Evolutionary conservation across 768 basidiomycete genomes (phyloP), one percentile per base, ranked within the genome.

Genomic region (Boletus insuetus): DNA sequence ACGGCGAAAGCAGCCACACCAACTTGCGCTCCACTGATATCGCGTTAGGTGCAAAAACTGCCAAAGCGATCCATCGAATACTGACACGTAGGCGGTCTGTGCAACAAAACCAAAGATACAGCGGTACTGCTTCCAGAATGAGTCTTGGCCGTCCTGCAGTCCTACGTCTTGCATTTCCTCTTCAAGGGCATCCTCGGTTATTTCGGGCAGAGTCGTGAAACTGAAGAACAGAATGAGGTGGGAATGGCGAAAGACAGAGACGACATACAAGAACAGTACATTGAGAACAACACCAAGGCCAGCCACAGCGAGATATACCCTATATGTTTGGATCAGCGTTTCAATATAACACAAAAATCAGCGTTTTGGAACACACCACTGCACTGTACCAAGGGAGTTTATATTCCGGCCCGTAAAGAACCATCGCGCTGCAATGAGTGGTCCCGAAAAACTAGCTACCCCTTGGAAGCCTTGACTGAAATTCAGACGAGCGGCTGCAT

Each of bases 381-480:
- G 86, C 24, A 87, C 85, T 34, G 83, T 89, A 54, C 79, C 83
- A 29, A 89, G 77, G 42, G 77, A 76, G 24, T 72, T 79, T 8
- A 78, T 80, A 67, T 89, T 88, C 46, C 68, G 77, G 6, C 82
- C 88, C 2, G 72, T 74, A 77, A 90, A 88, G 74, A 90, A 91
- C 78, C 82, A 89, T 50, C 82, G 76, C 5, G 86, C 82, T 22
- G 86, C 87, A 61, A 90, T 90, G 60, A 89, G 78, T 19, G 89
- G 87, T 4, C 89, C 84, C 10, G 82, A 76, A 65, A 90, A 89
- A 4, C 83, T 82, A 0, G 88, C 87, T 41, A 91, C 75, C 22
- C 87, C 89, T 64, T 89, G 86, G 74, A 87, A 89, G 5, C 86
- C 85, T 72, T 91, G 89, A 56, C 86, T 86, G 69, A 90, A 87